A percentile compares a stretch with the other conserved stretches of the same genome.
Evolutionary conservation across 2,329 filamentous ascomycete genomes (phyloP).

Genomic region (Grosmannia huntii): DNA sequence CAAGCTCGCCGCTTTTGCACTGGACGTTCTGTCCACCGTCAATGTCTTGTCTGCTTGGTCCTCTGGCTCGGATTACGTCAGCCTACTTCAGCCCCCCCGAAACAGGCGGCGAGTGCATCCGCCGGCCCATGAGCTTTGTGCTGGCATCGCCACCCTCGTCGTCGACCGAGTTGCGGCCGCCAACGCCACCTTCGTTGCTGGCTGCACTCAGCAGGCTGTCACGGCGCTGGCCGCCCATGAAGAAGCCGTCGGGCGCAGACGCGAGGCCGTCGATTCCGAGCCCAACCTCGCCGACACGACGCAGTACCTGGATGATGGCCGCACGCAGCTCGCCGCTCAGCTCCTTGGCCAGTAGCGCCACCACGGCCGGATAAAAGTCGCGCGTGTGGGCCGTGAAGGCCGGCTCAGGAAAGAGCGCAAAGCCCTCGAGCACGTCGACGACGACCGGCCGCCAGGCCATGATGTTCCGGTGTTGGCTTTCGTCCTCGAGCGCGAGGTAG

Average conservation of each 20-base stretch:
- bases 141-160: conserved; percentile 15
- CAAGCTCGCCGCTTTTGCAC: not conserved
- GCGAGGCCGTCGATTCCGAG: conserved; percentile 32
- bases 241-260: not conserved
- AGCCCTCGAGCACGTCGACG: conserved; percentile 91
- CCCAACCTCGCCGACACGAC: conserved; percentile 69
- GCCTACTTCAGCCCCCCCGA: not conserved
- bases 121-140: conserved; percentile 14
- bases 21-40: not conserved
- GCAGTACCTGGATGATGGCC: conserved; percentile 64
- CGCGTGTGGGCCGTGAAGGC: conserved; percentile 71
- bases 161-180: conserved; percentile 6
- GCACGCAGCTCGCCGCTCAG: conserved; percentile 66
- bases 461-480: conserved; percentile 94
- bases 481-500: conserved; percentile 80
- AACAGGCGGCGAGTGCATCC: conserved; percentile 8
- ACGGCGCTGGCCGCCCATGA: conserved; percentile 1
- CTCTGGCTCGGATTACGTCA: not conserved
- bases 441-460: conserved; percentile 95
- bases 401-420: conserved; percentile 65
- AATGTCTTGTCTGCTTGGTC: not conserved
- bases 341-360: conserved; percentile 74
- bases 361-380: conserved; percentile 74
- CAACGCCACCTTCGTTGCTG: conserved; percentile 5
- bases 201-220: conserved; percentile 12